Base-by-base conservation (phyloP, 2,329 filamentous ascomycete species). In the Xenosphaeropsis pyriputrescens region DNA sequence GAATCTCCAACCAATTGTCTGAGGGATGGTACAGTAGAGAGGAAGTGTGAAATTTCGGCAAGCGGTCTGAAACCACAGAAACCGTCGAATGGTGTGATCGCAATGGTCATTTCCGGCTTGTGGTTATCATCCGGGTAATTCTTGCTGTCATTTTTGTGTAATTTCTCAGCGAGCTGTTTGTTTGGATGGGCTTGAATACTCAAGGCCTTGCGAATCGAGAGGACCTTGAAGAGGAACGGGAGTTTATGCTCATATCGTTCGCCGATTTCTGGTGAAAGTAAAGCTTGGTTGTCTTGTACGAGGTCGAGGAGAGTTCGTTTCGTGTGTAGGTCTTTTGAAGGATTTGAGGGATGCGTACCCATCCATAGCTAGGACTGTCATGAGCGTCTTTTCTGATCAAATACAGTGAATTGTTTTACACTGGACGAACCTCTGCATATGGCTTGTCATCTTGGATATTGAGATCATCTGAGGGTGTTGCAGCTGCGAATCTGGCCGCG, bases 71-170 rank as follows among this genome's bases (percentile, higher is more conserved):
- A 98, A 26, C 91, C 91, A 52, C 91, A 98, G 26, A 98, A 72
- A 1, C 91, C 91, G 56, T 96, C 89, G 48, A 98, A 98, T 0
- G 85, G 80, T 1, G 91, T 96, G 51, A 98, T 80, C 44, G 91
- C 91, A 58, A 98, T 94, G 44, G 91, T 88, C 91, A 98, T 98
- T 63, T 98, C 91, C 26, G 91, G 91, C 64, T 98, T 98, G 69
- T 86, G 80, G 54, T 86, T 86, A 2, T 70, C 60, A 45, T 88
- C 80, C 2, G 70, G 72, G 54, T 81, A 86, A 40, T 73, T 68
- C 2, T 72, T 57, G 0, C 80, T 79, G 39, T 84, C 65, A 45
- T 72, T 54, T 38, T 67, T 53, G 57, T 85, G 78, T 2, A 85
- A 65, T 48, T 75, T 65, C 6, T 65, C 89, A 37, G 91, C 91